Base-by-base conservation (phyloP, 495 filamentous ascomycete species). In the Neohortaea acidophila region DNA sequence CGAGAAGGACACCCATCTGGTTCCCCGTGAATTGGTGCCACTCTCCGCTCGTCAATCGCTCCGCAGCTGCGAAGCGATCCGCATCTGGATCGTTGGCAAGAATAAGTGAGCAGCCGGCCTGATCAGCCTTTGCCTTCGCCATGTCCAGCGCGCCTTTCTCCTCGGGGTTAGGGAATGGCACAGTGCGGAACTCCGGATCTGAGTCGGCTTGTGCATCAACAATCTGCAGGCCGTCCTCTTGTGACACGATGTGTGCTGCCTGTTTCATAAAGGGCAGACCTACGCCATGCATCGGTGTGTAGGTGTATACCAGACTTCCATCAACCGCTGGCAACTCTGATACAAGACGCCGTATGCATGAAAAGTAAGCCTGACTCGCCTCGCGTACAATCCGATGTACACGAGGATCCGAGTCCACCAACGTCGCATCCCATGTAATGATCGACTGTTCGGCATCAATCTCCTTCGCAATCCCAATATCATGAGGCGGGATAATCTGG, bases 31-130 rank as follows among this genome's bases (percentile, higher is more conserved):
- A 71, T 34, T 69, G 59, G 31, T 71, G 63, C 76, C 75, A 81
- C 39, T 54, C 53, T 2, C 65, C 69, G 29, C 35, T 47, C 12
- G 25, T 12, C 26, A 76, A 61, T 51, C 67, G 74, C 52, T 79
- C 69, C 5, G 76, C 78, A 14, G 63, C 72, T 15, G 77, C 71
- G 40, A 83, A 72, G 9, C 78, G 73, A 58, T 83, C 78, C 9
- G 78, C 78, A 51, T 83, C 78, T 8, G 78, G 78, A 46, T 83
- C 78, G 39, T 69, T 77, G 17, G 78, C 76, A 33, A 81, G 53
- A 25, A 83, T 65, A 9, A 81, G 45, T 12, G 51, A 51, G 47
- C 67, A 59, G 14, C 54, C 55, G 17, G 64, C 43, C 32, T 51
- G 43, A 26, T 75, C 64, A 27, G 76, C 78, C 8, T 63, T 64